Base-by-base conservation (phyloP, 139 green algal genomes). In the Trebouxia sp. region DNA sequence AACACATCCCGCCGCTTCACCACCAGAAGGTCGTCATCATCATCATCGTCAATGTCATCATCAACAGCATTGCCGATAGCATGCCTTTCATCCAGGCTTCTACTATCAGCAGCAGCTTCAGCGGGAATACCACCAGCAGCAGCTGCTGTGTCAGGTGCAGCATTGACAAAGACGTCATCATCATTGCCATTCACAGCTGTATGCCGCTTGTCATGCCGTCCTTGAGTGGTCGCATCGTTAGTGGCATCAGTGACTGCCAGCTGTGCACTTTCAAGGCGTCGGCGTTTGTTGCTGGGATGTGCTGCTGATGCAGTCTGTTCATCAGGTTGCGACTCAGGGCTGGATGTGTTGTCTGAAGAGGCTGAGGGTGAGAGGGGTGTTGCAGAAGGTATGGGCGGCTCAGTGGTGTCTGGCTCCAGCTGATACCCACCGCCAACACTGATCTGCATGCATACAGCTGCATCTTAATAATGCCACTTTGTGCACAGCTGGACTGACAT, bases 1-100 rank as follows among this genome's bases (percentile, higher is more conserved):
- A 75, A 28, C 3, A 70, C 48, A 56, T 87, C 38, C 41, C 80
- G 78, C 53, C 56, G n/a, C 83, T 88, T 90, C 15, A 90, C 83
- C 4, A 91, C 80, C 53, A 91, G 12, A 4, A 91, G 55, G 41
- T 88, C 86, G 74, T 90, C 85, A 9, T 84, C 83, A n/a, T 81
- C 82, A 28, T 75, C 65, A 35, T 30, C 79, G 24, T 37, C 51
- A 28, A 37, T 35, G 55, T 37, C n/a, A 9, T 15, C 28, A 26
- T 28, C 6, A 20, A 20, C 50, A 45, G 24, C 35, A 35, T 45
- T 24, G 20, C 32, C 62, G 20, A 32, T 35, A 24, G 8, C 62
- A 72, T 8, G 14, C 1, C 30, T 30, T 20, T 41, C 6, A 69
- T 3, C 58, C 30, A 6, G 10, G n/a, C 56, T 67, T 28, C 30